Percentiles rank a stretch among this genome's conserved stretches.
phyloP scores from a whole-genome alignment of 1,284 basidiomycete genomes.

The Microbotryomycetes sp. region DNA sequence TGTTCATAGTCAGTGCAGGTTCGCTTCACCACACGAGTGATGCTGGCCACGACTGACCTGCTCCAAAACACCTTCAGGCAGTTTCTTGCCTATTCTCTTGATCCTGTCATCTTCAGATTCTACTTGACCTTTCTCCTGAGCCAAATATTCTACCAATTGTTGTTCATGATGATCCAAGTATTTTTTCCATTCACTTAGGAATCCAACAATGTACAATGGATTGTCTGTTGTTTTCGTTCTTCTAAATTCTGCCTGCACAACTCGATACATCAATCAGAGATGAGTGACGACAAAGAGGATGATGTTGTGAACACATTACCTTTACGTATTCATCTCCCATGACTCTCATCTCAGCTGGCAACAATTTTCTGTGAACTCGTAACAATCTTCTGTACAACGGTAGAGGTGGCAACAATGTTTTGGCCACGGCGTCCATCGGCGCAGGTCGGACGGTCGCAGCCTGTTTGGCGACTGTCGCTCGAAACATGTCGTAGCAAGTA shows the following conservation, averaged over 20 bases:
- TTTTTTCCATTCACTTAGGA: constrained; percentile 84
- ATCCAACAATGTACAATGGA: constrained; percentile 82
- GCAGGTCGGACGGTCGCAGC: background rate
- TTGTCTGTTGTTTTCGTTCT: constrained; percentile 71
- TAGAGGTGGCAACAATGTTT: constrained; percentile 65
- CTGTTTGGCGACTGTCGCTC: background rate
- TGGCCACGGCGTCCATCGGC: constrained; percentile 6
- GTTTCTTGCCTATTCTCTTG: constrained; percentile 52
- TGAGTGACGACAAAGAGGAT: too few relatives aligned
- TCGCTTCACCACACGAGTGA: too few relatives aligned
- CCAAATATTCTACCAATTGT: constrained; percentile 21
- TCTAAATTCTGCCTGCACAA: constrained; percentile 66
- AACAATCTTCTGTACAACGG: constrained; percentile 72
- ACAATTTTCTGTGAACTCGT: constrained; percentile 60
- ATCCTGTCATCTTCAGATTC: constrained; percentile 46
- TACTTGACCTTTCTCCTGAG: constrained; percentile 46
- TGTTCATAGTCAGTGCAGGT: background rate
- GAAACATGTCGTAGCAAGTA: too few relatives aligned
- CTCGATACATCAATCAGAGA: too few relatives aligned
- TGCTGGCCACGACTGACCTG: constrained; percentile 51
- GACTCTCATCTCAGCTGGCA: constrained; percentile 69
- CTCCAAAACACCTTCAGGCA: constrained; percentile 70
- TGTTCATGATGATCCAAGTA: constrained; percentile 62
- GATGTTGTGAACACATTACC: constrained; percentile 50
- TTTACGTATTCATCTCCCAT: constrained; percentile 85